Evolutionary conservation across 768 basidiomycete genomes (phyloP).

Genomic region (Suillus americanus): DNA sequence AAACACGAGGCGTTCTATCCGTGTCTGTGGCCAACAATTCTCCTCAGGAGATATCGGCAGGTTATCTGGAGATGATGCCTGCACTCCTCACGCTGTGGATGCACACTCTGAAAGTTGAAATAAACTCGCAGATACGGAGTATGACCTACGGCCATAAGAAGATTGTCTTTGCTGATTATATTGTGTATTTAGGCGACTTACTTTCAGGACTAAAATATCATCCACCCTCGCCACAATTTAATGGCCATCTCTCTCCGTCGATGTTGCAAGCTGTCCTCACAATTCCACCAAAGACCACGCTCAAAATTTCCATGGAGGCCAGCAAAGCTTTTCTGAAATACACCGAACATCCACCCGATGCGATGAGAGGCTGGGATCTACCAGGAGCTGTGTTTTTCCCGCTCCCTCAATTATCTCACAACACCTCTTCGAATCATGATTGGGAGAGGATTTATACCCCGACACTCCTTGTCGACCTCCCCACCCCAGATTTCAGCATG

Average conservation of each 20-base stretch:
- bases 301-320: conserved; percentile 71
- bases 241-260: conserved; percentile 42
- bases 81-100: conserved; percentile 90
- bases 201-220: conserved; percentile 64
- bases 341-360: conserved; percentile 95
- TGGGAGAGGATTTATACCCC: conserved; percentile 68
- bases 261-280: conserved; percentile 69
- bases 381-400: conserved; percentile 79
- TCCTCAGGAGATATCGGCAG: conserved; percentile 41
- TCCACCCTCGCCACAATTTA: conserved; percentile 31
- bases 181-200: conserved; percentile 49
- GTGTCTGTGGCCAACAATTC: conserved; percentile 61
- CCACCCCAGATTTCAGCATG: conserved; percentile 99
- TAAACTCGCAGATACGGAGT: conserved; percentile 29
- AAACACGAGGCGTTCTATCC: conserved; percentile 72
- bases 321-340: conserved; percentile 87
- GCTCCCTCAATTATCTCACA: not conserved
- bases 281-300: conserved; percentile 66
- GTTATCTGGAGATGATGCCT: conserved; percentile 92
- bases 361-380: conserved; percentile 92
- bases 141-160: not conserved
- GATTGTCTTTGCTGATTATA: not conserved
- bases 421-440: conserved; percentile 3
- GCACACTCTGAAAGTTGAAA: conserved; percentile 63
- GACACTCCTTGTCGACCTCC: conserved; percentile 84